These are phyloP conservation scores for Aspergillus fijiensis DNA, from an alignment of 2,329 filamentous ascomycete genomes.

Conservation along the genomic window DNA sequence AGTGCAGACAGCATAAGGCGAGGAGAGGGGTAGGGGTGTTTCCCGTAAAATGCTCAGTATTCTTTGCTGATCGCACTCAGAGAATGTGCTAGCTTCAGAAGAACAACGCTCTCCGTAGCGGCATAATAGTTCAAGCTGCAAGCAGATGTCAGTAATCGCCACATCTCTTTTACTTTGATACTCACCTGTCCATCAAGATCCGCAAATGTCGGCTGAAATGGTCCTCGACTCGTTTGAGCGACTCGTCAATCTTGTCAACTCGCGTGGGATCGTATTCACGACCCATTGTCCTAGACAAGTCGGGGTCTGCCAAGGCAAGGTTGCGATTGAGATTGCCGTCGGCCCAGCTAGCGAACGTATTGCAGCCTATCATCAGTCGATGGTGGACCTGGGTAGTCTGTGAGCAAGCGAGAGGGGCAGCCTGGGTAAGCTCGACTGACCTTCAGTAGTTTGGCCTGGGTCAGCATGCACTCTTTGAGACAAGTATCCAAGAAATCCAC, in stretches of 20 bases:
- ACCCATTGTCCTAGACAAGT: slow-evolving; percentile 53
- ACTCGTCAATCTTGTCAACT: slow-evolving; percentile 78
- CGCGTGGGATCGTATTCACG: slow-evolving; percentile 58
- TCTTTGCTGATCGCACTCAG: slow-evolving; percentile 45
- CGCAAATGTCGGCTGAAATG: slow-evolving; percentile 91
- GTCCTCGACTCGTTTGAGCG: slow-evolving; percentile 85
- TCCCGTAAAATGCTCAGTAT: slow-evolving; percentile 30
- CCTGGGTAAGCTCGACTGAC: slow-evolving; percentile 52
- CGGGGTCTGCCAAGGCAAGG: slow-evolving; percentile 78
- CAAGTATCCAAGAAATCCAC: slow-evolving; percentile 98
- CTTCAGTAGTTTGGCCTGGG: slow-evolving; percentile 88
- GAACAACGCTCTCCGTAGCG: slow-evolving; percentile 92
- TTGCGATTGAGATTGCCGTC: slow-evolving; percentile 76
- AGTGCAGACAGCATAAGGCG: neutral
- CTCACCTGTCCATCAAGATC: slow-evolving; percentile 79
- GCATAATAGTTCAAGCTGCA: slow-evolving; percentile 82
- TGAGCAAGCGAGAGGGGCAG: neutral
- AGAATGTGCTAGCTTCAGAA: slow-evolving; percentile 67
- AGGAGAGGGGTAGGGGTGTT: neutral
- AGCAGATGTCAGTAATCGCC: neutral
- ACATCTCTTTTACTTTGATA: neutral
- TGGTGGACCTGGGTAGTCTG: slow-evolving; percentile 75
- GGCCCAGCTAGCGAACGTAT: slow-evolving; percentile 88
- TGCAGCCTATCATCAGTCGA: slow-evolving; percentile 94
- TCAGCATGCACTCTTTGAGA: slow-evolving; percentile 98